Evolutionary conservation across 345 rosid genomes (phyloP).

Genomic region (Sonneratia alba): DNA sequence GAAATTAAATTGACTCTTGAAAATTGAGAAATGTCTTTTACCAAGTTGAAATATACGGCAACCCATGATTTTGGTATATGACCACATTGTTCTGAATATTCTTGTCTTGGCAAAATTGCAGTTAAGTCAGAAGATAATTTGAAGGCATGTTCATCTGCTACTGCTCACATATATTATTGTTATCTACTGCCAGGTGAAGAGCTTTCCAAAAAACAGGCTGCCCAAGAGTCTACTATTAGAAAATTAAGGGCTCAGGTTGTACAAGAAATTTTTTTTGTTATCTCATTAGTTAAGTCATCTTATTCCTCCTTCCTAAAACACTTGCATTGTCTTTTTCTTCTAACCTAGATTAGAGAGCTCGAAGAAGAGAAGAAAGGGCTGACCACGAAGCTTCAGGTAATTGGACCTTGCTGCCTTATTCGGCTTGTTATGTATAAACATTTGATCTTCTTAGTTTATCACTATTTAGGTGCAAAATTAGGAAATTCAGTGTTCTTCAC

Average conservation of each 20-base stretch:
- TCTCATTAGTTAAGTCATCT: background rate
- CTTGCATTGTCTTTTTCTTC: constrained; percentile 17
- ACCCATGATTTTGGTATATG: background rate
- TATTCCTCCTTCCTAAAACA: constrained; percentile 8
- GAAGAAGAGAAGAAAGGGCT: constrained; percentile 99
- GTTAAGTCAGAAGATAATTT: background rate
- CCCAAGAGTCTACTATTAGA: constrained; percentile 89
- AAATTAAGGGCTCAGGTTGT: constrained; percentile 94
- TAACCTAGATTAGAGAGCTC: constrained; percentile 70
- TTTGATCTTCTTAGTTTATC: background rate
- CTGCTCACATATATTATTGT: background rate
- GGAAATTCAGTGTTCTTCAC: background rate
- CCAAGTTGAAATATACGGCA: background rate
- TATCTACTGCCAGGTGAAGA: constrained; percentile 60
- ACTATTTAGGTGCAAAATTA: background rate
- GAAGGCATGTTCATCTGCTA: background rate
- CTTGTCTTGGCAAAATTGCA: background rate
- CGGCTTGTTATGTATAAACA: constrained; percentile 1
- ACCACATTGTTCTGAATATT: background rate
- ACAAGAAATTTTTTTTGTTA: constrained; percentile 12
- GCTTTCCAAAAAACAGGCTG: constrained; percentile 97
- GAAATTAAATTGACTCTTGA: background rate
- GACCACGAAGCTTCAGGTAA: constrained; percentile 90
- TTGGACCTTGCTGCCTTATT: constrained; percentile 10
- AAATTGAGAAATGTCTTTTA: background rate